phyloP scores from a whole-genome alignment of 345 rosid species.

The Sonneratia caseolaris region DNA sequence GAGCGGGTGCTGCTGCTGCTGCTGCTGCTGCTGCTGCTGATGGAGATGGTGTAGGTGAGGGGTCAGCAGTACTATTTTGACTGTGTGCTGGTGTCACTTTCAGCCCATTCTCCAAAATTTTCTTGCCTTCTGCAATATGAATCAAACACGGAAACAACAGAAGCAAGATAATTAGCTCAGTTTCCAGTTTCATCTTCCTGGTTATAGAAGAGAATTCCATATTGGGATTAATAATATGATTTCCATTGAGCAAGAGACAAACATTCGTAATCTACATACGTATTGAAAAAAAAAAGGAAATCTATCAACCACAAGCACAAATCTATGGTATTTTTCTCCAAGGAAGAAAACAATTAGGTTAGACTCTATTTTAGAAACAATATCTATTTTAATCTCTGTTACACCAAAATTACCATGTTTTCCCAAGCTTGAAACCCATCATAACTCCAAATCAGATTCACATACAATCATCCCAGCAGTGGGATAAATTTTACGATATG shows the following conservation, averaged over 20 bases:
- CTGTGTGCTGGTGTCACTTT: conserved; percentile 17
- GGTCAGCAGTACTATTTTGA: conserved; percentile 35
- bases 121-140: conserved; percentile 36
- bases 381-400: too few species aligned
- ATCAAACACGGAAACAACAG: background rate
- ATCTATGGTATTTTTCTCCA: too few species aligned
- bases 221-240: background rate
- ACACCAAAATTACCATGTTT: too few species aligned
- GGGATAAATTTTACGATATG: too few species aligned
- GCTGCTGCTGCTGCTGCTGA: conserved; percentile 59
- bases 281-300: background rate
- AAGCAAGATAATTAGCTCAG: background rate
- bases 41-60: conserved; percentile 68
- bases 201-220: too few species aligned
- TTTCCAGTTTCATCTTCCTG: background rate
- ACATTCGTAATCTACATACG: background rate
- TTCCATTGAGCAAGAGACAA: background rate
- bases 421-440: too few species aligned
- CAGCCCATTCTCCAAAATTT: conserved; percentile 61
- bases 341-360: too few species aligned
- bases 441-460: too few species aligned
- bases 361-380: too few species aligned
- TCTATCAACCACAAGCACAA: background rate
- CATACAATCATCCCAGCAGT: too few species aligned
- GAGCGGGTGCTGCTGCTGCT: conserved; percentile 62